Evolutionary conservation across 2,329 filamentous ascomycete species (phyloP), one percentile per base, ranked within the genome.

Genomic region (Setomelanomma holmii): DNA sequence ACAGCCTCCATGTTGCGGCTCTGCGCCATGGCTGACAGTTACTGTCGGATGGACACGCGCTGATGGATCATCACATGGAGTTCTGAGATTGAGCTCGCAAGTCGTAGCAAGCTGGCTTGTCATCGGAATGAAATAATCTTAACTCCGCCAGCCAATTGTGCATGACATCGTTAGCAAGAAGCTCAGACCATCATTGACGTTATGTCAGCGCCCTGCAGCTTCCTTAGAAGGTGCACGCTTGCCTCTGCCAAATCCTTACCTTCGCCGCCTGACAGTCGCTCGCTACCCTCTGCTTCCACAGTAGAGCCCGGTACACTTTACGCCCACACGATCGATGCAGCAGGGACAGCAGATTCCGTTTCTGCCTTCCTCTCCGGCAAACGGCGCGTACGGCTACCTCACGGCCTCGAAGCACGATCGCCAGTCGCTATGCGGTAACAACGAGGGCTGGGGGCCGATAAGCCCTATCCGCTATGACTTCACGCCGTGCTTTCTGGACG

Each of bases 401-500:
- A 81, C 68, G 27, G 73, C 78, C 17, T 74, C 74, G 42, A 61
- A 59, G 45, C 58, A 63, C 45, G 64, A 73, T 49, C 78, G 78
- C 60, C 89, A 96, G 73, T 86, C 90, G 51, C 80, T 97, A 75
- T 98, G 93, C 78, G 86, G 89, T 74, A 95, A 96, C 76, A 80
- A 82, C 48, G 93, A 98, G 77, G 96, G 95, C 68, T 99, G 95
- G 95, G 96, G 96, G 1, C 95, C 95, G 19, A 73, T 99, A 72
- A 97, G 92, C 76, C 87, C 88, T 30, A 82, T 87, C 62, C 84
- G 93, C 74, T 97, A 91, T 76, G 95, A 99, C 78, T 92, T 99
- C 68, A 98, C 95, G 14, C 93, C 95, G 35, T 99, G 95, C 80
- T 99, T 99, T 72, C 87, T 98, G 67, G 96, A 99, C 73, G 85